Base-by-base conservation (phyloP, 306 rosid genomes). In the Acacia acuminata region DNA sequence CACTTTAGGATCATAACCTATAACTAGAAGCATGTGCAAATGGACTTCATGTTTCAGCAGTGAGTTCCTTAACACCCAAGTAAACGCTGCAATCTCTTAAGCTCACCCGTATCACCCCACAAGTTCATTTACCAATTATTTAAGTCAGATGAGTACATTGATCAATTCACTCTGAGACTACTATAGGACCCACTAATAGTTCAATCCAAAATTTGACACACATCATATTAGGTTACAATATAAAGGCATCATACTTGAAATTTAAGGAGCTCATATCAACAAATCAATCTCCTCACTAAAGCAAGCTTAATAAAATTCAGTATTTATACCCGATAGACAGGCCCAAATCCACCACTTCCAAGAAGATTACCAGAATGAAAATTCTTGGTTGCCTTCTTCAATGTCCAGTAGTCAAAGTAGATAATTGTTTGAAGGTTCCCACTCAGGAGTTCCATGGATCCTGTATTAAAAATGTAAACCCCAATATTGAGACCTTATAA, bases 321-420 rank as follows among this genome's bases (percentile, higher is more conserved):
- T 65, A 81, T 56, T 76, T 77, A 82, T 89, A 95, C 98, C 98
- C 81, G 89, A 86, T 90, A 93, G 73, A 95, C 98, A 73, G 97
- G 98, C 20, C 98, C 98, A 83, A 95, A 95, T 87, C 98, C 98
- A 83, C 98, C 98, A 83, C 85, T 90, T 83, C 98, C 98, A 47
- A 95, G 97, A 79, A 93, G 89, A 87, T 91, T 85, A 68, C n/a
- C 14, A 1, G 81, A 87, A 67, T 92, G 85, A 71, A 95, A 95
- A 77, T 89, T 90, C 84, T 79, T 88, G 79, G 98, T 93, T 75
- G 97, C 98, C 83, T 77, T 95, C 80, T 87, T 92, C 83, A 95
- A 74, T 76, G 98, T 85, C 40, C 72, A 77, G 70, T 84, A 87
- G 66, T 92, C 93, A 60, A 95, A 93, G 67, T 86, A 78, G 73